These are phyloP conservation scores for Plantago major DNA, from an alignment of 257 asterid genomes.

Conservation along the genomic window DNA sequence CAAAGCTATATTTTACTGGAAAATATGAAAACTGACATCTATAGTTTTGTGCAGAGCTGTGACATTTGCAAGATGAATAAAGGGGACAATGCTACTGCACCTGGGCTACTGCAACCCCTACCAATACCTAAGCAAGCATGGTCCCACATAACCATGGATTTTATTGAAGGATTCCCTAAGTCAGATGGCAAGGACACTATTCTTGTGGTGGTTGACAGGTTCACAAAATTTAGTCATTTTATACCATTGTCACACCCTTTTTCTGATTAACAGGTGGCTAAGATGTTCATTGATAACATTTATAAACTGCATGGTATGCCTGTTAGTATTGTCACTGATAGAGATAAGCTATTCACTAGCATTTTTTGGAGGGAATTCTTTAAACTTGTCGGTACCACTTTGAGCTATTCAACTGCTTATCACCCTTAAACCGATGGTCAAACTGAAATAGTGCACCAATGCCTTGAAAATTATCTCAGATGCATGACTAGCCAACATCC, in stretches of 20 bases:
- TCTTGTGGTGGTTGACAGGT: too few relatives aligned
- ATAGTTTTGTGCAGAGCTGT: background rate
- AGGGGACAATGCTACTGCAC: background rate
- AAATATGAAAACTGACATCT: background rate
- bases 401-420: background rate
- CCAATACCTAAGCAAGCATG: background rate
- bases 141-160: too few relatives aligned
- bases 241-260: background rate
- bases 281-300: background rate
- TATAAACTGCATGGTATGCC: too few relatives aligned
- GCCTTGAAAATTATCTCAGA: conserved; percentile 8
- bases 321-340: background rate
- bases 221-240: background rate
- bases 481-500: background rate
- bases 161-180: conserved; percentile 6
- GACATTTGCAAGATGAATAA: conserved; percentile 9
- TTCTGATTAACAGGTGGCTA: background rate
- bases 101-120: conserved; percentile 3
- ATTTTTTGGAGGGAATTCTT: background rate
- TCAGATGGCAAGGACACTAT: too few relatives aligned
- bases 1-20: background rate
- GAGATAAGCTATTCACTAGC: conserved; percentile 5
- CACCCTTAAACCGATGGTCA: conserved; percentile 14
- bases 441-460: conserved; percentile 1
- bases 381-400: background rate